phyloP scores from a whole-genome alignment of 352 stramenopile species.

The Globisporangium viniferum region DNA sequence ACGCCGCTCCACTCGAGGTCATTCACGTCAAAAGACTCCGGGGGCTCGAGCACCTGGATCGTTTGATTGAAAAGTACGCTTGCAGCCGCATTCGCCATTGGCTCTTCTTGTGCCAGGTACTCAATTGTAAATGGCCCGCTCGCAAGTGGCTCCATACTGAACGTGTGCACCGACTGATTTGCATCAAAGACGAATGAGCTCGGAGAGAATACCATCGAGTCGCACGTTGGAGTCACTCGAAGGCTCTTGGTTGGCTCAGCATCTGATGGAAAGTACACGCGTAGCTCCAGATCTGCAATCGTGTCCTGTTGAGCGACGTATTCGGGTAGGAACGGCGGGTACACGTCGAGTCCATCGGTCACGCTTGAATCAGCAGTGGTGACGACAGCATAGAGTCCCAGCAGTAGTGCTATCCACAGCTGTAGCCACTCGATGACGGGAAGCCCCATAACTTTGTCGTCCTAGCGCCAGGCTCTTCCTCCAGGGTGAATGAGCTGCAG shows the following conservation, averaged over 20 bases:
- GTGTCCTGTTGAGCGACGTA: constrained; percentile 33
- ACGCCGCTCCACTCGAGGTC: constrained; percentile 43
- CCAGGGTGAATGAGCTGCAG: no score
- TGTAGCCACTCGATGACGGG: neutral
- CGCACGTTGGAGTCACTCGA: constrained; percentile 32
- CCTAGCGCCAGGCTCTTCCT: no score
- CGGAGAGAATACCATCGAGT: constrained; percentile 31
- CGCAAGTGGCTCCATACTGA: constrained; percentile 7
- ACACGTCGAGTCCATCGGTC: constrained; percentile 24
- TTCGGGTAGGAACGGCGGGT: constrained; percentile 30
- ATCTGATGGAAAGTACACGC: constrained; percentile 28
- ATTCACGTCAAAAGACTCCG: constrained; percentile 30
- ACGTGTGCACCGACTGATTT: neutral
- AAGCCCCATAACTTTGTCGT: neutral
- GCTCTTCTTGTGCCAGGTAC: constrained; percentile 22
- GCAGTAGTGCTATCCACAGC: neutral
- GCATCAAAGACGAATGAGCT: constrained; percentile 18
- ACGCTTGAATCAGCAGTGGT: neutral
- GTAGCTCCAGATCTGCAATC: constrained; percentile 36
- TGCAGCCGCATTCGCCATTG: no score
- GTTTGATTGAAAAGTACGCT: constrained; percentile 16
- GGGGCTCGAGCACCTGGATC: constrained; percentile 37
- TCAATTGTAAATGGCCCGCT: constrained; percentile 28
- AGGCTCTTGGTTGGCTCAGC: constrained; percentile 8
- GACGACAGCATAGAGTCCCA: neutral